Base-by-base conservation (phyloP, 345 rosid genomes). In the Eutrema japonicum region DNA sequence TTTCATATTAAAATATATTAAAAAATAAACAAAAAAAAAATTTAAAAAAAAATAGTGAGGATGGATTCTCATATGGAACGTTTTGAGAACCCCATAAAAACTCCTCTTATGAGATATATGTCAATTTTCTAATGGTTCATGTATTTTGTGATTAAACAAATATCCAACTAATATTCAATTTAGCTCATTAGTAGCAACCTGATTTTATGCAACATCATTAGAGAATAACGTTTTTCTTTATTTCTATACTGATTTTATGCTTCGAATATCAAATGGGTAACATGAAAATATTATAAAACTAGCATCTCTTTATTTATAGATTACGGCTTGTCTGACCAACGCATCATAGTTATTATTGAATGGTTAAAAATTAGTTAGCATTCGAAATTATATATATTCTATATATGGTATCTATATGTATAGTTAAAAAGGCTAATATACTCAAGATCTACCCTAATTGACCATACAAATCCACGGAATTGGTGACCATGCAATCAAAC, bases 311-410 rank as follows among this genome's bases (percentile, higher is more conserved):
- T 29, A 14, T 52, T 2, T 72, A 6, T 51, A 18, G 27, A 33
- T 40, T 61, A 41, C 30, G 70, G 70, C 49, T 33, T 43, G 57
- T 55, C 64, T 64, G 71, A 64, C 57, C 57, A 52, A 12, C 12
- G 1, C 26, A 22, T 22, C 26, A 22, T 22, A 22, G 1, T 8
- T 63, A 18, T 53, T 61, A 43, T 43, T 32, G 37, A 72, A 18
- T 13, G 22, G 45, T 16, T 13, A 57, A 29, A 68, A 33, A 42
- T 54, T 41, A 32, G 38, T 29, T 42, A 68, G 16, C 42, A 45
- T 14, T 30, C 8, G 26, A 14, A 63, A 29, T 38, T n/a, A n/a
- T n/a, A n/a, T n/a, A 30, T 14, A 9, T 5, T 46, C 4, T 33
- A 16, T 3, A 8, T 2, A 22, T 22, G 26, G 26, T 22, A 22